Conservation (phyloP, 352 stramenopile species). For the Phytopythium aichiense region DNA sequence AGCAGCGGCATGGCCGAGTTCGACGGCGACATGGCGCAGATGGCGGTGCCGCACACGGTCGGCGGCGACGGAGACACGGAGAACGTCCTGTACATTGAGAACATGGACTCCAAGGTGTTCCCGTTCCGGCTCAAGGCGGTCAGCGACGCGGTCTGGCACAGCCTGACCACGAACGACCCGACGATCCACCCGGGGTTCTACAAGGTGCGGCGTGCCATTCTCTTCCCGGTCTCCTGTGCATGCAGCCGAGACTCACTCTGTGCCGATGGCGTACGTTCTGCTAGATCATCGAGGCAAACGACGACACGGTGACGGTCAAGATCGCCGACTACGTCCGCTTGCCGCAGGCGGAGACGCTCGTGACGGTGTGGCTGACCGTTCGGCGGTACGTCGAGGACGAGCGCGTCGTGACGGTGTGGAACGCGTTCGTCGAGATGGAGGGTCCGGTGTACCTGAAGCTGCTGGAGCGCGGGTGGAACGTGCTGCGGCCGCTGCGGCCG, state of each 20-base stretch:
- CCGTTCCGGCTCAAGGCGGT: slow-evolving; percentile 23
- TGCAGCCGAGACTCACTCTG: background rate
- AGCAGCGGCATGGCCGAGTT: slow-evolving; percentile 17
- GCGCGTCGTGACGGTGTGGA: slow-evolving; percentile 25
- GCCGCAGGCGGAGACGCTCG: slow-evolving; percentile 14
- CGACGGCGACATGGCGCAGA: slow-evolving; percentile 21
- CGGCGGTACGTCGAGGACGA: slow-evolving; percentile 17
- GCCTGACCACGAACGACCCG: slow-evolving; percentile 12
- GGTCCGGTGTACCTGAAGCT: slow-evolving; percentile 22
- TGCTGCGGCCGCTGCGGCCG: slow-evolving; percentile 18
- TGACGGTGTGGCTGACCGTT: slow-evolving; percentile 24
- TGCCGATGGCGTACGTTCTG: no score
- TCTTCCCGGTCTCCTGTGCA: no score
- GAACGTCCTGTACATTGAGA: slow-evolving; percentile 21
- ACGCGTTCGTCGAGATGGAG: slow-evolving; percentile 23
- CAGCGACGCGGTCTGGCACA: slow-evolving; percentile 22
- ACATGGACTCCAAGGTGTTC: slow-evolving; percentile 26
- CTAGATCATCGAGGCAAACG: slow-evolving; percentile 10
- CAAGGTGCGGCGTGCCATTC: slow-evolving; percentile 1
- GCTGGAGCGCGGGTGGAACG: slow-evolving; percentile 28
- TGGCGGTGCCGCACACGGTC: slow-evolving; percentile 8
- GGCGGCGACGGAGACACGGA: slow-evolving; percentile 1
- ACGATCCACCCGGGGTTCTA: slow-evolving; percentile 19
- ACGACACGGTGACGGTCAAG: slow-evolving; percentile 20
- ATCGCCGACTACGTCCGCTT: slow-evolving; percentile 20